Conservation (phyloP, 2,329 filamentous ascomycete species). For the Clonostachys chloroleuca region DNA sequence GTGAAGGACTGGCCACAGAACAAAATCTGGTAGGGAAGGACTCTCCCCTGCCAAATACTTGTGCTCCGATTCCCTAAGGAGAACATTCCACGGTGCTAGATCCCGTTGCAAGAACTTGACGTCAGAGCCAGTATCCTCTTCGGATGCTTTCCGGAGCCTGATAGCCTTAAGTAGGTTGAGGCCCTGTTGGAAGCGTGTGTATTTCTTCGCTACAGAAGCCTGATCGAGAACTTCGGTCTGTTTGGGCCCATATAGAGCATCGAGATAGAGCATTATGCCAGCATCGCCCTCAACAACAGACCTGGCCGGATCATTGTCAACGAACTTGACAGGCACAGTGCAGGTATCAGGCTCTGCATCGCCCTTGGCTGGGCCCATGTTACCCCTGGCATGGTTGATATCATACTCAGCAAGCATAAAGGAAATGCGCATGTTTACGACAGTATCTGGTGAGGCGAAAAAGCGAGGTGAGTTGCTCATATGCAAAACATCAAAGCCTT, state of each 20-base stretch:
- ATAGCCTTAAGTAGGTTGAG: conserved; percentile 28
- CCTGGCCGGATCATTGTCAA: conserved; percentile 46
- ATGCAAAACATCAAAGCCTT: conserved; percentile 80
- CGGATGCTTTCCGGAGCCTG: conserved; percentile 11
- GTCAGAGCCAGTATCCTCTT: conserved; percentile 2
- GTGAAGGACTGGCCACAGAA: conserved; percentile 51
- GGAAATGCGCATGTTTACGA: conserved; percentile 43
- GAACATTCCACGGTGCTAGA: conserved; percentile 34
- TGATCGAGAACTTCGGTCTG: conserved; percentile 3
- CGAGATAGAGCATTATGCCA: conserved; percentile 56
- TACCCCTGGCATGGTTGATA: conserved; percentile 41
- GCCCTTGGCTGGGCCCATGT: conserved; percentile 12
- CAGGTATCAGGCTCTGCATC: background rate
- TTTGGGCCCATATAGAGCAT: conserved; percentile 40
- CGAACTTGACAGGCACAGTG: conserved; percentile 37
- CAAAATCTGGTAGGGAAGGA: conserved; percentile 47
- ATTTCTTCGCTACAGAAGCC: conserved; percentile 25
- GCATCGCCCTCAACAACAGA: conserved; percentile 43
- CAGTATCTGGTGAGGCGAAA: conserved; percentile 39
- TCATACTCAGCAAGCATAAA: conserved; percentile 45
- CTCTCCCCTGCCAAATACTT: conserved; percentile 39
- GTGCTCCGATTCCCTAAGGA: conserved; percentile 17
- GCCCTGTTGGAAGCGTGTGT: conserved; percentile 34
- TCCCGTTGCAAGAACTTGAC: conserved; percentile 18
- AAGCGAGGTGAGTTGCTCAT: conserved; percentile 47